These are phyloP conservation scores for Aeschynomene evenia DNA, from an alignment of 306 rosid genomes.

Conservation along the genomic window DNA sequence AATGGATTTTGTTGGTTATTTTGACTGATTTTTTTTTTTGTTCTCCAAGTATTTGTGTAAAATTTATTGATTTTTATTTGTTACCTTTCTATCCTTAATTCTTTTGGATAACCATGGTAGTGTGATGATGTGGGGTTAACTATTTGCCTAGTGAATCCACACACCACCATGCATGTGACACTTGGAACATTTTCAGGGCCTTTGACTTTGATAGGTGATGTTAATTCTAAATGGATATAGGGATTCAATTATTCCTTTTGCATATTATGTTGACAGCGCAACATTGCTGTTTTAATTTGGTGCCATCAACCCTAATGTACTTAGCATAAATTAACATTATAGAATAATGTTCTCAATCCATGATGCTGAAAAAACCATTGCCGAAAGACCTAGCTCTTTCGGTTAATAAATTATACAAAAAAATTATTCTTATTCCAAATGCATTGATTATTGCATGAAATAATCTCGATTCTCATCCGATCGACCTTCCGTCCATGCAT, in stretches of 20 bases:
- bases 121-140: too few relatives aligned
- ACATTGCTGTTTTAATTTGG: slow-evolving; percentile 25
- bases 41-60: too few relatives aligned
- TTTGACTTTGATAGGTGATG: slow-evolving; percentile 36
- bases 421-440: slow-evolving; percentile 56
- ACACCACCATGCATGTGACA: slow-evolving; percentile 21
- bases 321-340: slow-evolving; percentile 17
- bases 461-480: too few relatives aligned
- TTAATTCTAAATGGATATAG: slow-evolving; percentile 31
- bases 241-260: slow-evolving; percentile 36
- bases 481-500: too few relatives aligned
- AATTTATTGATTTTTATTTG: too few relatives aligned
- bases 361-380: slow-evolving; percentile 48
- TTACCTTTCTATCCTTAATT: too few relatives aligned
- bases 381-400: slow-evolving; percentile 47
- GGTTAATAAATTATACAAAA: slow-evolving; percentile 3
- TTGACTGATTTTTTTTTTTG: too few relatives aligned
- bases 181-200: slow-evolving; percentile 23
- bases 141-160: slow-evolving; percentile 4
- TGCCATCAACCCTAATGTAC: slow-evolving; percentile 40
- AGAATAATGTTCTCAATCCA: slow-evolving; percentile 30
- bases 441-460: slow-evolving; percentile 30
- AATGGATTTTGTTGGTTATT: too few relatives aligned
- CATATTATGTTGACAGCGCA: slow-evolving; percentile 40
- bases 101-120: too few relatives aligned